Base-by-base conservation (phyloP, 2,329 filamentous ascomycete genomes). In the Stenocarpella maydis region DNA sequence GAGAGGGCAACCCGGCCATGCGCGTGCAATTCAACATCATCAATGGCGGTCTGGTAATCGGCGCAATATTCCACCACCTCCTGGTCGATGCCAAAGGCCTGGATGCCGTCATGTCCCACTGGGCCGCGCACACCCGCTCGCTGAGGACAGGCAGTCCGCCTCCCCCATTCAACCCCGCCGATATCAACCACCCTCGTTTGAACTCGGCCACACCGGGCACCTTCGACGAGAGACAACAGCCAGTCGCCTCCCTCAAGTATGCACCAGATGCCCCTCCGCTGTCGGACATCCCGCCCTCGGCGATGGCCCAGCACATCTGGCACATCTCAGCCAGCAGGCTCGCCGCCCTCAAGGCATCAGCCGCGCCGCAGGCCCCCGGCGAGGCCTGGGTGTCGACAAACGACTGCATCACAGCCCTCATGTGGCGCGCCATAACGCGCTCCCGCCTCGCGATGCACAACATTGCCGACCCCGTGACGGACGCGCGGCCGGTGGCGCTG, bases 281-380 rank as follows among this genome's bases (percentile, higher is more conserved):
- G 4, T 66, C 64, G 12, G 26, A 66, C 37, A 54, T 66, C 19
- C 64, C 64, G 4, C 64, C 50, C 34, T 66, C 64, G 1, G 64
- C 64, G 17, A 66, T 66, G 64, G 64, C 34, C 37, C 64, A 66
- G 37, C 64, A 66, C 49, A 45, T 66, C 34, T 66, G 64, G 64
- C 64, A 66, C 41, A 66, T 66, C 41, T 19, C 64, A 10, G 45
- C 64, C 19, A 54, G 49, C n/a, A 53, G 41, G 50, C 64, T 66
- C 8, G 64, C 64, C 7, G 39, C 50, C 39, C 39, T 66, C 5
- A 66, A 66, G n/a, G 50, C 64, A 7, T 66, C 64, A 2, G 64
- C 64, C 21, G 21, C 50, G 24, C 64, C 64, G 4, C 17, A 26
- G 47, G 10, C 17, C 21, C 37, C 34, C 1, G 49, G 52, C 0